These are phyloP conservation scores for Metarhizium guizhouense DNA, from an alignment of 2,329 filamentous ascomycete genomes.

Conservation along the genomic window DNA sequence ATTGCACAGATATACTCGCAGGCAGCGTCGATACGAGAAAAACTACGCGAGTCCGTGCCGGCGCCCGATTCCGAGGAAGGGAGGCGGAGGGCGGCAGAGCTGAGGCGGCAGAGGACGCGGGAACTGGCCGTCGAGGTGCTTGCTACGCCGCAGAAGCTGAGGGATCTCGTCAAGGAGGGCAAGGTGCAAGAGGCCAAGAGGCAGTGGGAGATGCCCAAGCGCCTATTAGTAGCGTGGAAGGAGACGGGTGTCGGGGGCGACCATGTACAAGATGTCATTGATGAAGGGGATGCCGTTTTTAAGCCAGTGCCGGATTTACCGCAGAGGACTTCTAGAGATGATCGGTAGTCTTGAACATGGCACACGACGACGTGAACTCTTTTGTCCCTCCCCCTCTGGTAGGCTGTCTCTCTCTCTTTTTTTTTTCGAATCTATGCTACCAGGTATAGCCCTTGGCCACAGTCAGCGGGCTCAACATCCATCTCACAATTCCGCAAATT, in stretches of 20 bases:
- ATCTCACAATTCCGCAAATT: no score
- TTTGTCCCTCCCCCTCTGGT: no score
- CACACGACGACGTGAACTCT: no score
- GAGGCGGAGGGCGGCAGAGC: conserved; percentile 23
- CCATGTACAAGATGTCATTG: conserved; percentile 42
- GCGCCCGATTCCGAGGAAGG: conserved; percentile 33
- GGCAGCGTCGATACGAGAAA: conserved; percentile 45
- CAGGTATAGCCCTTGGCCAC: no score
- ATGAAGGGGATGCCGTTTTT: conserved; percentile 45
- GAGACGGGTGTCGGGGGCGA: conserved; percentile 44
- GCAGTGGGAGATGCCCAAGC: conserved; percentile 46
- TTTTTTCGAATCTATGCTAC: no score
- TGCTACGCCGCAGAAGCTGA: conserved; percentile 50
- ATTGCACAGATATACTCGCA: conserved; percentile 65
- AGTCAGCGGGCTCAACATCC: no score
- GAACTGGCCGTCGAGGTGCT: conserved; percentile 56
- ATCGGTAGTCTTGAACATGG: not conserved
- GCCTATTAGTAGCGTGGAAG: conserved; percentile 43
- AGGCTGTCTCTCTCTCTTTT: no score
- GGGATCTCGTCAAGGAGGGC: conserved; percentile 48
- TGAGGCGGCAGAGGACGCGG: conserved; percentile 31
- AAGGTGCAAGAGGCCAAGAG: conserved; percentile 50
- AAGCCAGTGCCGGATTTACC: conserved; percentile 12
- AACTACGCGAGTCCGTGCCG: conserved; percentile 38
- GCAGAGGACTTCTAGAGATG: conserved; percentile 11